These are phyloP conservation scores for Lachnellula subtilissima DNA, from an alignment of 2,329 filamentous ascomycete species.

Conservation along the genomic window DNA sequence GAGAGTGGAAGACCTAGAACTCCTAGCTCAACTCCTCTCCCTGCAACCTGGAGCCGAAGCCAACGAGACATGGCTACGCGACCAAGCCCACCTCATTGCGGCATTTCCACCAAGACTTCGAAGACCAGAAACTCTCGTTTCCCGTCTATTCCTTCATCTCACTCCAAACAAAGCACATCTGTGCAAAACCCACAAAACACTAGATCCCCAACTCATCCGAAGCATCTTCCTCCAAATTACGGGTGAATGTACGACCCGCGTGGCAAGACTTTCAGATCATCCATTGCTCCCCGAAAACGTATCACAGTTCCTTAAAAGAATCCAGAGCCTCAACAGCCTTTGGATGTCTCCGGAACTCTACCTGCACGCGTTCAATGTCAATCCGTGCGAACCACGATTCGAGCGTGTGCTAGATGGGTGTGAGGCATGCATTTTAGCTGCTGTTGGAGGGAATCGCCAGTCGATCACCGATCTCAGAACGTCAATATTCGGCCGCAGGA, in stretches of 20 bases:
- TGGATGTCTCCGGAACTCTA: conserved; percentile 36
- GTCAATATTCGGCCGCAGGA: conserved; percentile 33
- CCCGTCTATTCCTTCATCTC: conserved; percentile 1
- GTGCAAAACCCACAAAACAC: conserved; percentile 37
- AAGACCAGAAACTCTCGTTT: conserved; percentile 7
- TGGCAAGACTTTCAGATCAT: conserved; percentile 23
- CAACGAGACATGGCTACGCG: conserved; percentile 8
- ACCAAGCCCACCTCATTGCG: conserved; percentile 9
- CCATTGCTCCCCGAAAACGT: conserved; percentile 13
- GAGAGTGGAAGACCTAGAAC: neutral
- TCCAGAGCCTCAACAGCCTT: conserved; percentile 16
- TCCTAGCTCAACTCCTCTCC: conserved; percentile 12
- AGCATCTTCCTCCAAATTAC: conserved; percentile 40
- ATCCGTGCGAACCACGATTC: conserved; percentile 27
- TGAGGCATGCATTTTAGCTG: conserved; percentile 48
- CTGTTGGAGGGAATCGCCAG: conserved; percentile 40
- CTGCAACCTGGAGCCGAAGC: neutral
- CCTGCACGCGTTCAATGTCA: conserved; percentile 29
- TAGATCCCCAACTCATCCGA: conserved; percentile 42
- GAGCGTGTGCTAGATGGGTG: conserved; percentile 36
- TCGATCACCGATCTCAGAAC: conserved; percentile 42
- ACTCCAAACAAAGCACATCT: conserved; percentile 29
- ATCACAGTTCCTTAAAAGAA: conserved; percentile 8
- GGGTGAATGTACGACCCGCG: conserved; percentile 37
- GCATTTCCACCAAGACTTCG: conserved; percentile 15